Percentiles rank a stretch among this genome's conserved stretches.
Evolutionary conservation across 2,329 filamentous ascomycete species (phyloP).

Genomic region (Aspergillus piperis): DNA sequence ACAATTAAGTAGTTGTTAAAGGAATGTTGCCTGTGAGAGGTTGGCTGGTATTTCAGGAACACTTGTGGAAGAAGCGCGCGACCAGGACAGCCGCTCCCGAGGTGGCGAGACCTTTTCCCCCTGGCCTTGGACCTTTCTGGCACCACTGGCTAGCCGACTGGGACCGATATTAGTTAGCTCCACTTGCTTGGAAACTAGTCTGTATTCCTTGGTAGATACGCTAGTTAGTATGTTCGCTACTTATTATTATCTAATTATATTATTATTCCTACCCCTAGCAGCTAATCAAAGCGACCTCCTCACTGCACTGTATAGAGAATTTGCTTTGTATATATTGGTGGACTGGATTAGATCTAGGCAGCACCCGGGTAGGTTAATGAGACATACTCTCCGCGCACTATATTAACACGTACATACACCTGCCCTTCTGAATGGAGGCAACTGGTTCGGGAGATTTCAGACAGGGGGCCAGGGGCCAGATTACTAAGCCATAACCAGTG

Average conservation of each 20-base stretch:
- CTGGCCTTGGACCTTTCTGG: conserved; percentile 25
- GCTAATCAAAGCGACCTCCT: neutral
- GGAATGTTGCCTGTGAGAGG: neutral
- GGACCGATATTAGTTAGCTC: conserved; percentile 21
- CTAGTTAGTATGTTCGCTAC: neutral
- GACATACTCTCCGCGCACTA: neutral
- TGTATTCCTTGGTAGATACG: neutral
- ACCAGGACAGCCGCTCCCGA: conserved; percentile 31
- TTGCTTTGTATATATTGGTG: no score
- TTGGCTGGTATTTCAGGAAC: conserved; percentile 24
- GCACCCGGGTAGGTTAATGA: no score
- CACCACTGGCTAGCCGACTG: conserved; percentile 38
- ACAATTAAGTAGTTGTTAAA: neutral
- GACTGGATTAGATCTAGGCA: no score
- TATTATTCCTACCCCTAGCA: neutral
- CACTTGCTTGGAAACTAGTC: conserved; percentile 1
- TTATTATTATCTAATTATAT: conserved; percentile 8
- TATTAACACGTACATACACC: no score
- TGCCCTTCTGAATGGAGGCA: no score
- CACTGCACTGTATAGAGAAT: no score
- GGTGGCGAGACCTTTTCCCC: conserved; percentile 38
- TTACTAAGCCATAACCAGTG: no score
- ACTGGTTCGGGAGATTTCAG: no score
- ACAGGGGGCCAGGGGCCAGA: no score
- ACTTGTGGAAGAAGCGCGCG: conserved; percentile 16